Base-by-base conservation (phyloP, 192 early-diverging fungal species). In the Coemansia sp. region DNA sequence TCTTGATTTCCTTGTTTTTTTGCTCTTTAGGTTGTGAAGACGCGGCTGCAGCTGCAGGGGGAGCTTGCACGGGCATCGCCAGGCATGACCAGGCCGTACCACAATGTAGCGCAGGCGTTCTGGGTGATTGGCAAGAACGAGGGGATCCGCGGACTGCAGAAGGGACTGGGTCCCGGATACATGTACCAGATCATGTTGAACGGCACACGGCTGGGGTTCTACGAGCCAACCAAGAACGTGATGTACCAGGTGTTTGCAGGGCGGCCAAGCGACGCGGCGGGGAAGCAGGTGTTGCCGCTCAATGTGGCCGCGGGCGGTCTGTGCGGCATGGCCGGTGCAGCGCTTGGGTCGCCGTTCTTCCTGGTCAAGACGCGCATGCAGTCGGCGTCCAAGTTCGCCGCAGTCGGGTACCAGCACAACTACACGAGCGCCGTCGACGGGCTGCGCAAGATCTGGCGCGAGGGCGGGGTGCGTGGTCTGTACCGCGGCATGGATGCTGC, bases 181-280 rank as follows among this genome's bases (percentile, higher is more conserved):
- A 77, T 87, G 60, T 98, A 96, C 76, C 97, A 98, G 76, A 81
- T 94, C 50, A 84, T 93, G 71, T 86, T 98, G 74, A 98, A 98
- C 68, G 97, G 97, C 40, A 91, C 90, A 42, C 90, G 97, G 54
- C 80, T 98, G 23, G 95, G 97, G 6, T 71, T 95, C 47, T 98
- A 96, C 72, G 94, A 93, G 67, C 97, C 97, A 2, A 86, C 91
- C 32, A 89, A 91, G 64, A 84, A 83, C 23, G 72, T 77, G 0
- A 67, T 92, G 10, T 81, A 82, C 71, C 56, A 64, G 38, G n/a
- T 69, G 16, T 67, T 89, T 26, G 77, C 77, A 4, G 84, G 76
- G 1, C 74, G 67, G 11, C 15, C 71, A 18, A 64, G 72, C 48
- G 67, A 79, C 60, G 77, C 84, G 38, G 12, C 57, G 23, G 43